Conservation (phyloP, 1,284 basidiomycete species). For the Ustilago curta region DNA sequence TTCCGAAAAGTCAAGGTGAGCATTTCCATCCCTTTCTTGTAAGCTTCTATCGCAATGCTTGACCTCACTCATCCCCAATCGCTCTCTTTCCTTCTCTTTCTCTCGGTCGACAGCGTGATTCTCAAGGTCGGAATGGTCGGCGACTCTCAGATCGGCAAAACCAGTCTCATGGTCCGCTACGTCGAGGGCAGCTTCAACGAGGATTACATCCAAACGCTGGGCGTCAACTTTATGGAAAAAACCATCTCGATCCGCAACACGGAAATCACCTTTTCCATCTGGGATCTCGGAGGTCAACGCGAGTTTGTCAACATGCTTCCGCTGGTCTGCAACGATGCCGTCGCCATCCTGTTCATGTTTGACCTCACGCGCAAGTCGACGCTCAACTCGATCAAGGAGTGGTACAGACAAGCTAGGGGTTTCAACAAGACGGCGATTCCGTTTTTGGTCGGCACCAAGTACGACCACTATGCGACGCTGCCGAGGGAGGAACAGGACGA, state of each 20-base stretch:
- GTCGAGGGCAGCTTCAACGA: slow-evolving; percentile 73
- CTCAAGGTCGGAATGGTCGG: slow-evolving; percentile 99
- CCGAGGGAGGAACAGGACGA: slow-evolving; percentile 97
- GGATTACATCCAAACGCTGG: slow-evolving; percentile 97
- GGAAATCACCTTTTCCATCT: slow-evolving; percentile 98
- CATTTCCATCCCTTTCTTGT: too few species aligned
- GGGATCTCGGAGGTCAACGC: slow-evolving; percentile 96
- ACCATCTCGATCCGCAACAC: slow-evolving; percentile 96
- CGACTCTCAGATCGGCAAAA: slow-evolving; percentile 98
- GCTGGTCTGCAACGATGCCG: slow-evolving; percentile 94
- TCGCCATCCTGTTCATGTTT: slow-evolving; percentile 99
- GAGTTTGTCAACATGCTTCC: slow-evolving; percentile 99
- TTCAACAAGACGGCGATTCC: slow-evolving; percentile 80
- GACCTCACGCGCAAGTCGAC: slow-evolving; percentile 96
- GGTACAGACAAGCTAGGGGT: slow-evolving; percentile 97
- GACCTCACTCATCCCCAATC: not conserved
- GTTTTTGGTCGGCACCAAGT: slow-evolving; percentile 89
- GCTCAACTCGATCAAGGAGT: slow-evolving; percentile 96
- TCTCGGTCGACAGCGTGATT: slow-evolving; percentile 74
- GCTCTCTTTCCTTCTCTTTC: not conserved
- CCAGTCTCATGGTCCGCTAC: slow-evolving; percentile 92
- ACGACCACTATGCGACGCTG: slow-evolving; percentile 94
- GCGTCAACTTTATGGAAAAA: slow-evolving; percentile 99
- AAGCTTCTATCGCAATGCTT: not conserved
- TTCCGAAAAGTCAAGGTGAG: slow-evolving; percentile 39